Percentiles rank a stretch among this genome's conserved stretches.
phyloP scores from a whole-genome alignment of 306 rosid genomes.

The Casuarina glauca region DNA sequence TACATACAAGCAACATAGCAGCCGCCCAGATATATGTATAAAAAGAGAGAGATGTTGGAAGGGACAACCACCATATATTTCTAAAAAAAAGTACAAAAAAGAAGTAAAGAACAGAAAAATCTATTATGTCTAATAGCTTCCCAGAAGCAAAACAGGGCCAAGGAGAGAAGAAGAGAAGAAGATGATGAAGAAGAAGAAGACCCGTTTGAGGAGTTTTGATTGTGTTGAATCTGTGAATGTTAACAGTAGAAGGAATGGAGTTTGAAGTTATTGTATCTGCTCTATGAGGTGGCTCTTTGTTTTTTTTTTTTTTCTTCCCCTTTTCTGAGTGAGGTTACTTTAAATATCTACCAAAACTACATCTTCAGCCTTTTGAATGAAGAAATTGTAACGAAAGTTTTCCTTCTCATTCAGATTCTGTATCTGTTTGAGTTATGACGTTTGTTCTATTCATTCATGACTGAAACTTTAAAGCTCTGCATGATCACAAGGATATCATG shows the following conservation, averaged over 20 bases:
- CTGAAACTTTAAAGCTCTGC: not conserved
- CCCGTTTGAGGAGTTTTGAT: constrained; percentile 23
- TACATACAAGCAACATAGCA: constrained; percentile 69
- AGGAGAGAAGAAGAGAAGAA: constrained; percentile 24
- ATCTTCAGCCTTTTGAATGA: constrained; percentile 28
- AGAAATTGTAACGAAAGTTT: constrained; percentile 22
- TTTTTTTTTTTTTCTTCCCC: not conserved
- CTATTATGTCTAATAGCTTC: not conserved
- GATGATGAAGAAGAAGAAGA: constrained; percentile 26
- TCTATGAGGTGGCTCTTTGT: constrained; percentile 44
- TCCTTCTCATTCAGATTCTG: not conserved
- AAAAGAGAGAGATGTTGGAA: not conserved
- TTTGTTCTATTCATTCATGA: not conserved
- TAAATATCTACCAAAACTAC: not conserved
- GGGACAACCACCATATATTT: constrained; percentile 1
- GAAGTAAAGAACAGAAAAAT: not conserved
- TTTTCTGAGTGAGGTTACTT: not conserved
- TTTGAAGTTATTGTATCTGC: constrained; percentile 34
- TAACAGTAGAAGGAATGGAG: constrained; percentile 25
- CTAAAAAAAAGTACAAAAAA: not conserved
- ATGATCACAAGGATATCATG: not conserved
- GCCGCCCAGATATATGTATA: constrained; percentile 52
- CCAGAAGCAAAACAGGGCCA: not conserved
- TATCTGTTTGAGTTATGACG: no score
- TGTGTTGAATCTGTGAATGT: constrained; percentile 35